These are phyloP conservation scores for Microsporum audouinii DNA, from an alignment of 2,329 filamentous ascomycete species.

Conservation along the genomic window DNA sequence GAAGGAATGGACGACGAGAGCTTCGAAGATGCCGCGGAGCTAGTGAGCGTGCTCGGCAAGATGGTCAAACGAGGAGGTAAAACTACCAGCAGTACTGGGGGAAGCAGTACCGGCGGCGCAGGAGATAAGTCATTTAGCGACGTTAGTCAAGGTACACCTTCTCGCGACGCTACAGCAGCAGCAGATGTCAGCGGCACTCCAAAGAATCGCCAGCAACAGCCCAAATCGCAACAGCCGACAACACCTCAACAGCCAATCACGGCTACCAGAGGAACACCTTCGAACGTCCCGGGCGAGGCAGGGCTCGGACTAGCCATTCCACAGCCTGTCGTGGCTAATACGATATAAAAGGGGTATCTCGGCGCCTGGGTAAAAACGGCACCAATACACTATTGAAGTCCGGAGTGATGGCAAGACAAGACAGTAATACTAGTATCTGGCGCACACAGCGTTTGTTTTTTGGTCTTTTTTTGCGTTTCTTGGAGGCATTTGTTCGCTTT, in stretches of 20 bases:
- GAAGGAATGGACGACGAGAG: constrained; percentile 93
- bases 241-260: neutral
- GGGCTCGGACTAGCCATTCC: constrained; percentile 3
- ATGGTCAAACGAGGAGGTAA: constrained; percentile 68
- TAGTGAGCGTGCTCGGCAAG: constrained; percentile 73
- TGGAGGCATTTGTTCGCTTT: neutral
- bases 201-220: constrained; percentile 11
- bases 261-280: neutral
- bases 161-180: constrained; percentile 7
- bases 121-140: constrained; percentile 24
- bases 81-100: constrained; percentile 21
- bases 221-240: neutral
- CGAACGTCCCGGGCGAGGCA: neutral
- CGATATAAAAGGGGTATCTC: neutral
- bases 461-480: neutral
- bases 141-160: constrained; percentile 22
- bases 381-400: neutral
- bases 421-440: neutral
- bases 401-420: neutral
- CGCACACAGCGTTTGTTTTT: neutral
- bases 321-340: constrained; percentile 7
- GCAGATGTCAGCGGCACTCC: constrained; percentile 8
- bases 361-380: neutral
- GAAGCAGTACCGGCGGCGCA: constrained; percentile 23
- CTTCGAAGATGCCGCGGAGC: constrained; percentile 80